Base-by-base conservation (phyloP, 1,284 basidiomycete genomes). In the Ceraceosorus bombacis region DNA sequence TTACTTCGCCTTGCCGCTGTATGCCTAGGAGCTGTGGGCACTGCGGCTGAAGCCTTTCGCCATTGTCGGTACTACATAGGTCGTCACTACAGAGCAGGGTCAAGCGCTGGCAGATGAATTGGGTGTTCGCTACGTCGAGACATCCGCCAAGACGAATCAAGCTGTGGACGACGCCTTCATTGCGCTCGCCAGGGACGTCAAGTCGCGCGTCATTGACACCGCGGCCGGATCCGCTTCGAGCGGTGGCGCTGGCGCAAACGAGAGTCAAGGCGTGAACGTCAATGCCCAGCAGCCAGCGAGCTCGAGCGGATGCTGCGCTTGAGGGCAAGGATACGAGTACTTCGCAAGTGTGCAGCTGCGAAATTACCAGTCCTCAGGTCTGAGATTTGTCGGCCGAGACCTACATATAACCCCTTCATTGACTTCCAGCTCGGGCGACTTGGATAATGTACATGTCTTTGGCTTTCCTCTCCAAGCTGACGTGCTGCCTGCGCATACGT, bases 151-250 rank as follows among this genome's bases (percentile, higher is more conserved):
- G 83, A 84, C 89, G 55, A 98, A 97, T 79, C 88, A 95, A 63
- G 92, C 93, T 66, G 95, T 99, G 17, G 95, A 99, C 80, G 93
- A 97, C 73, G 94, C 95, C 2, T 99, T 99, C 84, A 97, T 98
- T 80, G 89, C 88, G 10, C 83, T 98, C 60, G 94, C 95, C 43
- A 85, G 93, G 15, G 62, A 63, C 55, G 66, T 71, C 58, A 99
- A 98, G 83, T 85, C 89, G 53, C 88, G 94, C 57, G 82, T 98
- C 71, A 96, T 98, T 78, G 95, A 98, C 80, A 90, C 56, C 7
- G 56, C 56, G 57, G 53, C 52, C 64, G 6, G 61, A 61, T 38
- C 5, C 36, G 15, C 46, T 58, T 17, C 36, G 66, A 15, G 8
- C 8, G 9, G 15, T n/a, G 49, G 13, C 2, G 49, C 49, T 9